Conservation (phyloP, 306 rosid genomes). For the Malus asiatica region DNA sequence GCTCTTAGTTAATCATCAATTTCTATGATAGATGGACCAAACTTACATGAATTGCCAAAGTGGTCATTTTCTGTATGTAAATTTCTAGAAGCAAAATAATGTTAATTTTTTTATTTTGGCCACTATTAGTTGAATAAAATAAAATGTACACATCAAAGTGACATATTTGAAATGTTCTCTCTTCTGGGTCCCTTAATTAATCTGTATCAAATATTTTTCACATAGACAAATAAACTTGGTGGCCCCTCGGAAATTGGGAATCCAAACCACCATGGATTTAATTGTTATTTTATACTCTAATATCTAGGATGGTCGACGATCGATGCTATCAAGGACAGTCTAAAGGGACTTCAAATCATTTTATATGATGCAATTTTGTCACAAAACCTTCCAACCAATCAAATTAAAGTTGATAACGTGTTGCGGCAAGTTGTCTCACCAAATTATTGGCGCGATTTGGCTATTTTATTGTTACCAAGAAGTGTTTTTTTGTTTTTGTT, state of each 20-base stretch:
- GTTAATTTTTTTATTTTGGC: neutral
- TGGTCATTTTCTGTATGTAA: conserved; percentile 1
- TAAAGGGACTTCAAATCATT: neutral
- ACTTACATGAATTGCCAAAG: neutral
- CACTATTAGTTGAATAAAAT: neutral
- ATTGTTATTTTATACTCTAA: neutral
- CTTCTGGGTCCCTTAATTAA: neutral
- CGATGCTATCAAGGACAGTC: neutral
- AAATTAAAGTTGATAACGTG: neutral
- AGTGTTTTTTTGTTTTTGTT: too few species aligned
- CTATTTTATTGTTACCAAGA: neutral
- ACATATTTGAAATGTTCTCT: neutral
- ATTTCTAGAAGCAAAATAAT: neutral
- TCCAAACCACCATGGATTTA: neutral
- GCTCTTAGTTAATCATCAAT: neutral
- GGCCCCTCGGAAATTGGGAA: neutral
- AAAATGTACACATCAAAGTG: neutral
- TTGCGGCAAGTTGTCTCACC: neutral
- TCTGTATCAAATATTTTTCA: neutral
- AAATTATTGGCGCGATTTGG: neutral
- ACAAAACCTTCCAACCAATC: neutral
- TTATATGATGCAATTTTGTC: neutral
- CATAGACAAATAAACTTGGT: neutral
- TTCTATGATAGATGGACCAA: neutral
- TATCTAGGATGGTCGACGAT: neutral